Evolutionary conservation across 441 rosid genomes (phyloP), one percentile per base, ranked within the genome.

Genomic region (Cnidoscolus chayamansa): DNA sequence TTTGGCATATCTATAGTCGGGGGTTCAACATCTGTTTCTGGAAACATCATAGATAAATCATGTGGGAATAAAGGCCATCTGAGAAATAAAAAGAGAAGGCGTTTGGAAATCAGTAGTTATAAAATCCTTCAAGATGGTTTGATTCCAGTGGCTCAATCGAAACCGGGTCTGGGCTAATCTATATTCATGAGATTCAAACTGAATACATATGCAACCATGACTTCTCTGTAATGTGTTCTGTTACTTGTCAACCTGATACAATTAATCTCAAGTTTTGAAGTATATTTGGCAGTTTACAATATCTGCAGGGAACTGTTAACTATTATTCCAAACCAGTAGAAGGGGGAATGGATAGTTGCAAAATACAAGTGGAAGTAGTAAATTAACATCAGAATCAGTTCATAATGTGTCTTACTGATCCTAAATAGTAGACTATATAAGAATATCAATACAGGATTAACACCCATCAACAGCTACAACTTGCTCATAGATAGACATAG

Each of bases 401-500:
- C 43, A 47, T 13, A 59, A 69, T 69, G 64, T 5, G 16, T 25
- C 31, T 20, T 17, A 12, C 1, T 12, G 19, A 5, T 10, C 63
- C 10, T 43, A 68, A 40, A 10, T 63, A 16, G n/a, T 67, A 35
- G 61, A 67, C 40, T 16, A 25, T 25, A 25, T 25, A 25, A 25
- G 25, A 25, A 25, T 25, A 25, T 25, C 25, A 25, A 25, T 25
- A 25, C 25, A 25, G 25, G 25, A 25, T 25, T 25, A 25, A 35
- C 17, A 37, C 2, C 9, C 31, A 7, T 57, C 16, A 8, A 37
- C 59, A 47, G 58, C 72, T 32, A 48, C 53, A 49, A 13, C 25
- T 16, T 55, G 20, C 15, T 73, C 16, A 20, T 65, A 67, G 16
- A 37, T 50, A 8, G 72, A 68, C 35, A 77, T 74, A 80, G 19